These are phyloP conservation scores for Boletus vermiculosoides DNA, from an alignment of 768 basidiomycete genomes.

Conservation along the genomic window DNA sequence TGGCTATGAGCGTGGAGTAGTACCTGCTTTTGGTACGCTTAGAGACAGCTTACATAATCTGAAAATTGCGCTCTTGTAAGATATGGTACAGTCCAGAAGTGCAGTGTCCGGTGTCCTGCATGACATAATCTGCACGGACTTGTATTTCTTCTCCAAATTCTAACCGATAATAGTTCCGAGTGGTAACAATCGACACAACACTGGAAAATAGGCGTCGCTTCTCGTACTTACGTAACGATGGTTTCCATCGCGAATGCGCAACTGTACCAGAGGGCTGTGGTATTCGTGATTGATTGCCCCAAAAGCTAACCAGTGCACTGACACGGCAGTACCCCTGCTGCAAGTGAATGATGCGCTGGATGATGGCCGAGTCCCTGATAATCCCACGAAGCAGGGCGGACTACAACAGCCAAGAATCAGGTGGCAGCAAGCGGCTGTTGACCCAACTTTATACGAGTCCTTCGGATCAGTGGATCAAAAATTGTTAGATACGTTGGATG, in stretches of 20 bases:
- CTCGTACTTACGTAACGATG: neutral
- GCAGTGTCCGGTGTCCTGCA: too few species aligned
- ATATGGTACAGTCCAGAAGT: too few species aligned
- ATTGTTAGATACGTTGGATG: too few species aligned
- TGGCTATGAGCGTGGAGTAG: too few species aligned
- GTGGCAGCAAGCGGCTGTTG: neutral
- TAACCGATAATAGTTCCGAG: too few species aligned
- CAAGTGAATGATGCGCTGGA: neutral
- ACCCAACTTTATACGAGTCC: too few species aligned
- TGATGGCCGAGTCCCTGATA: neutral
- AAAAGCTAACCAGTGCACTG: neutral
- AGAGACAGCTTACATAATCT: too few species aligned
- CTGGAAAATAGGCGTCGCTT: neutral
- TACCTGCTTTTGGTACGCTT: too few species aligned
- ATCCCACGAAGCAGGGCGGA: neutral
- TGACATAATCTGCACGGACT: too few species aligned
- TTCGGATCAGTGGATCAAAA: neutral
- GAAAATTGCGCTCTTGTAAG: too few species aligned
- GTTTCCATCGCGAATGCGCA: neutral
- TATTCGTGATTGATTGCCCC: neutral
- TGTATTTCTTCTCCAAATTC: too few species aligned
- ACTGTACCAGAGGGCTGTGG: neutral
- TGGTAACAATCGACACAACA: too few species aligned
- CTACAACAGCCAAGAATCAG: neutral
- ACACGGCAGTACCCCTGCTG: neutral